phyloP scores from a whole-genome alignment of 345 rosid species.

The Syzygium aqueum region DNA sequence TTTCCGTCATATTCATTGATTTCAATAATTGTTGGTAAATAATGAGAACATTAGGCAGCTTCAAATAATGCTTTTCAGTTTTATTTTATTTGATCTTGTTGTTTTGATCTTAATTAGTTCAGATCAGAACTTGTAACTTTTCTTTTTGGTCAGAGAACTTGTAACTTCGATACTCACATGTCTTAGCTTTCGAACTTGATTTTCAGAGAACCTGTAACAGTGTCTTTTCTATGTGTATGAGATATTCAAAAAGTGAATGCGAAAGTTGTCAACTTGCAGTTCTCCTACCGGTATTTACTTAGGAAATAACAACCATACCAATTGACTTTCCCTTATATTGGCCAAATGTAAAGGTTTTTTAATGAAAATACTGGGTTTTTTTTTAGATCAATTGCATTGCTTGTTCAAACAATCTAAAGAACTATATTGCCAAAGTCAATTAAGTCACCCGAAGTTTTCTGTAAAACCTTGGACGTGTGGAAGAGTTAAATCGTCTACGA shows the following conservation, averaged over 20 bases:
- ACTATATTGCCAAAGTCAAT: background rate
- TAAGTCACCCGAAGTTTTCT: background rate
- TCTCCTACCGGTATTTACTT: background rate
- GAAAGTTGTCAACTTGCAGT: background rate
- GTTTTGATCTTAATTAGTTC: background rate
- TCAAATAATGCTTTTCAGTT: background rate
- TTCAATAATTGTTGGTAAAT: background rate
- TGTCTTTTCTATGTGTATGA: background rate
- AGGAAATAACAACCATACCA: background rate
- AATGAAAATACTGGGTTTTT: background rate
- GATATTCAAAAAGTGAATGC: background rate
- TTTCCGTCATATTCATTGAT: background rate
- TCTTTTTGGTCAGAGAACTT: background rate
- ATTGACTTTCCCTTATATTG: background rate
- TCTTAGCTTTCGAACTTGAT: background rate
- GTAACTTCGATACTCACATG: background rate
- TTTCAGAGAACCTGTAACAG: no score
- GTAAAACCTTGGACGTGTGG: background rate
- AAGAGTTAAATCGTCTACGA: background rate
- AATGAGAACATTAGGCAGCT: background rate
- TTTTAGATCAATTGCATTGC: background rate
- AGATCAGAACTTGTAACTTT: background rate
- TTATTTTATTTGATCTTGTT: background rate
- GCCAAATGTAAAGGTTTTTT: background rate
- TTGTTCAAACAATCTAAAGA: background rate